Conservation (phyloP, 2,329 filamentous ascomycete species). For the Phoma sp. region DNA sequence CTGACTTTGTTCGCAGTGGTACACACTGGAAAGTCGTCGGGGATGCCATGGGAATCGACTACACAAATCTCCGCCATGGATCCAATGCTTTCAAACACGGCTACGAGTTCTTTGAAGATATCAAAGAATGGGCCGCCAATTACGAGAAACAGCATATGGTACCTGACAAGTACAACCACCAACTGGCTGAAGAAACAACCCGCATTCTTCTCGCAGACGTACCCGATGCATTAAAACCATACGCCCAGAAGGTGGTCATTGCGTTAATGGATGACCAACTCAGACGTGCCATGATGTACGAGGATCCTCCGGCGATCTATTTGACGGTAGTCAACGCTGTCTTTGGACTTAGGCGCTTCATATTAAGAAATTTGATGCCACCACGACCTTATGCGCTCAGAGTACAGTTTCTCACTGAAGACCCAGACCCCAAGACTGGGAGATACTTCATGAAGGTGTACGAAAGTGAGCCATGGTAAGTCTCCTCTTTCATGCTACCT, state of each 20-base stretch:
- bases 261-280: constrained; percentile 69
- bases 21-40: constrained; percentile 75
- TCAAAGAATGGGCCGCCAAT: constrained; percentile 56
- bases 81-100: constrained; percentile 53
- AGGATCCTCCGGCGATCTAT: constrained; percentile 45
- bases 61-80: constrained; percentile 51
- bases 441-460: constrained; percentile 28
- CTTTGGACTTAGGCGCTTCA: constrained; percentile 60
- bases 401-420: constrained; percentile 48
- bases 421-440: constrained; percentile 55
- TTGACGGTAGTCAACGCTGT: constrained; percentile 53
- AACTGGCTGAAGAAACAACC: constrained; percentile 64
- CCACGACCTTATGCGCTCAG: constrained; percentile 57
- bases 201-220: constrained; percentile 66
- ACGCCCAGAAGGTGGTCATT: constrained; percentile 58
- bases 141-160: constrained; percentile 69
- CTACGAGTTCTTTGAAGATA: constrained; percentile 59
- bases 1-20: constrained; percentile 43
- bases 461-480: constrained; percentile 45
- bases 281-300: constrained; percentile 64
- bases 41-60: constrained; percentile 70
- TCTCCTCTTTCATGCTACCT: constrained; percentile 24
- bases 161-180: constrained; percentile 45
- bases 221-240: constrained; percentile 52
- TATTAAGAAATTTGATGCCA: constrained; percentile 63